phyloP scores from a whole-genome alignment of 1,284 basidiomycete species.

The Agroathelia rolfsii region DNA sequence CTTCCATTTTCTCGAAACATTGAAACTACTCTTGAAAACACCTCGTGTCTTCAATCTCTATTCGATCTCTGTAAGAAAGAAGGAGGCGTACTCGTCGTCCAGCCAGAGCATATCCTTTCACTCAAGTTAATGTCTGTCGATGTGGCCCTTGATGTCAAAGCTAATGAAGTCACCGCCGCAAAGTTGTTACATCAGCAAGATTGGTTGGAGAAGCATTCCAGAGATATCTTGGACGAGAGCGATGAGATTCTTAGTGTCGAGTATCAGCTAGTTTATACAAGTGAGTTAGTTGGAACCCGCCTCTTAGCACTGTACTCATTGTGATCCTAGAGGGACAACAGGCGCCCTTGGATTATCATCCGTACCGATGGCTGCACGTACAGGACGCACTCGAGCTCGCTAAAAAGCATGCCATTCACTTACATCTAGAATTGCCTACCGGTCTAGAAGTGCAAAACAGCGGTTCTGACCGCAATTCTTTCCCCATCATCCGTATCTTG shows the following conservation, averaged over 20 bases:
- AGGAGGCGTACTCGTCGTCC: constrained; percentile 34
- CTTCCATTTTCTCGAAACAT: constrained; percentile 38
- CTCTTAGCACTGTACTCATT: background rate
- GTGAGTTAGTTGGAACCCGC: constrained; percentile 10
- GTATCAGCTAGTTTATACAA: constrained; percentile 40
- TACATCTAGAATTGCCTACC: constrained; percentile 13
- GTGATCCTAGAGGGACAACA: constrained; percentile 21
- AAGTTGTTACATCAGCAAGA: constrained; percentile 17
- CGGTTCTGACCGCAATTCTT: too few relatives aligned
- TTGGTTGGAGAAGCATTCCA: constrained; percentile 25
- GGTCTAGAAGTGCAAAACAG: constrained; percentile 9
- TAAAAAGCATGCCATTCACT: constrained; percentile 8
- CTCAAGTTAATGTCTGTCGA: constrained; percentile 36
- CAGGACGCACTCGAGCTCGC: constrained; percentile 29
- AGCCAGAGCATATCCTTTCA: constrained; percentile 46
- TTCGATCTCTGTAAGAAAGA: constrained; percentile 27
- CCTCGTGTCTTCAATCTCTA: constrained; percentile 18
- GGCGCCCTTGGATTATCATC: constrained; percentile 28
- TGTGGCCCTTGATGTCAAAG: constrained; percentile 11
- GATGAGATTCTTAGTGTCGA: constrained; percentile 40
- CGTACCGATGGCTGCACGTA: constrained; percentile 35
- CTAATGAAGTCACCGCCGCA: constrained; percentile 1
- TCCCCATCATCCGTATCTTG: constrained; percentile 12
- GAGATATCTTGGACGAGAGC: constrained; percentile 44
- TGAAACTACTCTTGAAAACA: constrained; percentile 12